Percentiles rank a stretch among this genome's conserved stretches.
These are phyloP conservation scores for Cyclostephanos tholiformis DNA, from an alignment of 108 stramenopile genomes.

Conservation along the genomic window DNA sequence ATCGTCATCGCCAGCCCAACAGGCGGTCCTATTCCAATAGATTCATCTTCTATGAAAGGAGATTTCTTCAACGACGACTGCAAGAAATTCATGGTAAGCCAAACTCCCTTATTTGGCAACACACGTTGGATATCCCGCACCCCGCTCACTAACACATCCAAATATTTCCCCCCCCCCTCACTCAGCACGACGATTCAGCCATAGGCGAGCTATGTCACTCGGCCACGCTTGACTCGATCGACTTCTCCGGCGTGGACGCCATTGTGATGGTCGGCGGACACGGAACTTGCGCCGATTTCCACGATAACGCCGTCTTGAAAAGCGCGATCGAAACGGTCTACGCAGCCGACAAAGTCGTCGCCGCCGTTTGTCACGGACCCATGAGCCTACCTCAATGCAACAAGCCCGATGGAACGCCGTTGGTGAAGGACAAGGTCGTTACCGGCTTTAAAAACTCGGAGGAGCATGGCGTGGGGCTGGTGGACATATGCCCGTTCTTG, in stretches of 20 bases:
- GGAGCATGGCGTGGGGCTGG: constrained; percentile 67
- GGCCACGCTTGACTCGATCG: constrained; percentile 51
- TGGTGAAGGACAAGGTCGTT: constrained; percentile 67
- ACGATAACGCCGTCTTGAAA: constrained; percentile 57
- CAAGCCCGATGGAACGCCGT: constrained; percentile 62
- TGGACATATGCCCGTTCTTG: constrained; percentile 66
- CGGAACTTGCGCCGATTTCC: constrained; percentile 73
- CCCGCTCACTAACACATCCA: neutral
- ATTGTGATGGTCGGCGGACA: constrained; percentile 75
- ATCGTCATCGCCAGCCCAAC: constrained; percentile 58
- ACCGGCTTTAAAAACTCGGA: constrained; percentile 81
- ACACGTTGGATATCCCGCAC: no score
- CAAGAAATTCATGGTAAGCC: constrained; percentile 69
- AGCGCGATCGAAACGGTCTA: constrained; percentile 64
- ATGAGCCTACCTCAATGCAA: constrained; percentile 66
- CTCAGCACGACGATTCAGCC: constrained; percentile 61
- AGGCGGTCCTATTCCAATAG: constrained; percentile 79
- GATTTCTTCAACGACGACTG: constrained; percentile 60
- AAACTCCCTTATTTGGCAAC: no score
- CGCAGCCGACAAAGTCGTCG: constrained; percentile 63
- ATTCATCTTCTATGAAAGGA: constrained; percentile 48
- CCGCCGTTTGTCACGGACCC: constrained; percentile 82
- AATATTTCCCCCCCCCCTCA: neutral
- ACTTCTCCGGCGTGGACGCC: constrained; percentile 60
- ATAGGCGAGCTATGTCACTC: constrained; percentile 60